Conservation (phyloP, 257 asterid species). For the Solanum chilense region DNA sequence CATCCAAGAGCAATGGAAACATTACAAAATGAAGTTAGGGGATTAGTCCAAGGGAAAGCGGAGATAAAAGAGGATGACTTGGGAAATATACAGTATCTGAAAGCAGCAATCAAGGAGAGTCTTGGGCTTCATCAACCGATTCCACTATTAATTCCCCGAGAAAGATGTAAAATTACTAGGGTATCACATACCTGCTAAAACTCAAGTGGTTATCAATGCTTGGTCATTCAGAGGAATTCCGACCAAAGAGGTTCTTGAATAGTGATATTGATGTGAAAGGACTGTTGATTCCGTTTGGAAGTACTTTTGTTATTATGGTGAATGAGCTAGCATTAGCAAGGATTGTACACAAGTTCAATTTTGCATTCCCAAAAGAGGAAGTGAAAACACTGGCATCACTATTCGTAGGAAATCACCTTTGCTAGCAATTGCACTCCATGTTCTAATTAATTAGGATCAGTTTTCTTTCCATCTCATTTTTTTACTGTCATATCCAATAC, state of each 20-base stretch:
- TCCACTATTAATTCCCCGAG: conserved; percentile 33
- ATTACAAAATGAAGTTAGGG: conserved; percentile 18
- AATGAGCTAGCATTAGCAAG: conserved; percentile 33
- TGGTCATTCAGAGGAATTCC: conserved; percentile 46
- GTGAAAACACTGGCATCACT: conserved; percentile 20
- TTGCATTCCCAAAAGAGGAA: neutral
- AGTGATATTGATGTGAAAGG: conserved; percentile 24
- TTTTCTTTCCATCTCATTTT: too few relatives aligned
- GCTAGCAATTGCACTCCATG: conserved; percentile 5
- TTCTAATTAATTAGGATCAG: neutral
- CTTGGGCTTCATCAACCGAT: conserved; percentile 27
- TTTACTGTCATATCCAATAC: too few relatives aligned
- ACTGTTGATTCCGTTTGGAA: conserved; percentile 36
- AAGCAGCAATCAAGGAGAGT: conserved; percentile 29
- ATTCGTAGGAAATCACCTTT: conserved; percentile 22
- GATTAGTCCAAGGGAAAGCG: neutral
- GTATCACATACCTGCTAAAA: conserved; percentile 18
- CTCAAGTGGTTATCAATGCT: conserved; percentile 24
- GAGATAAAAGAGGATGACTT: conserved; percentile 21
- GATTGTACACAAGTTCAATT: conserved; percentile 25
- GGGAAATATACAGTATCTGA: conserved; percentile 25
- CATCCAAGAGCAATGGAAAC: neutral
- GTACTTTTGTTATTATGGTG: conserved; percentile 4
- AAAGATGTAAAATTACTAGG: conserved; percentile 26
- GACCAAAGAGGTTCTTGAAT: conserved; percentile 34